Percentiles rank a stretch among this genome's conserved stretches.
Conservation (phyloP, 2,329 filamentous ascomycete genomes). For the Paracoccidioides lutzii region DNA sequence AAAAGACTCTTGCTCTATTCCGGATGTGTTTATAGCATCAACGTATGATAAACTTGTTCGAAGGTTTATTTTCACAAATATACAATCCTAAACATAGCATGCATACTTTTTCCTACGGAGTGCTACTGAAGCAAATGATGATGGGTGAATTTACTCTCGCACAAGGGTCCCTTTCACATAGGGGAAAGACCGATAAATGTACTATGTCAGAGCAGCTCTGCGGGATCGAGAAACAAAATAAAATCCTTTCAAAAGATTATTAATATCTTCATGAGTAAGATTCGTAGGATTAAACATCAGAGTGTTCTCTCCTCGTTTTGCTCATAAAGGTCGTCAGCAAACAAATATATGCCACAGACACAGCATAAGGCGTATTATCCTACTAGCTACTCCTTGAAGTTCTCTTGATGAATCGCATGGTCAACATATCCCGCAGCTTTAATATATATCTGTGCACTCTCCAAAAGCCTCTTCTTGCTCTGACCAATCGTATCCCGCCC, state of each 20-base stretch:
- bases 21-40: no score
- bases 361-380: not conserved
- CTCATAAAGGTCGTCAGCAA: not conserved
- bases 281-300: not conserved
- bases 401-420: constrained; percentile 21
- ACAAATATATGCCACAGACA: not conserved
- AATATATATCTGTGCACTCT: constrained; percentile 66
- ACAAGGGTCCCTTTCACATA: no score
- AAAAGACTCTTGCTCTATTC: no score
- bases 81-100: no score
- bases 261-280: not conserved
- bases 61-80: no score
- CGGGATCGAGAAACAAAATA: no score
- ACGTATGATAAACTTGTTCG: no score
- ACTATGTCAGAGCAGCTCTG: no score
- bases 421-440: constrained; percentile 27
- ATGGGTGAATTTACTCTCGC: no score
- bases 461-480: constrained; percentile 53
- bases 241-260: not conserved
- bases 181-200: no score
- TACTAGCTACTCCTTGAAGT: constrained; percentile 1
- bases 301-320: not conserved
- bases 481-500: constrained; percentile 47
- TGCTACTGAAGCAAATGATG: no score
- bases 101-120: no score